Base-by-base conservation (phyloP, 441 rosid species). In the Theobroma grandiflorum region DNA sequence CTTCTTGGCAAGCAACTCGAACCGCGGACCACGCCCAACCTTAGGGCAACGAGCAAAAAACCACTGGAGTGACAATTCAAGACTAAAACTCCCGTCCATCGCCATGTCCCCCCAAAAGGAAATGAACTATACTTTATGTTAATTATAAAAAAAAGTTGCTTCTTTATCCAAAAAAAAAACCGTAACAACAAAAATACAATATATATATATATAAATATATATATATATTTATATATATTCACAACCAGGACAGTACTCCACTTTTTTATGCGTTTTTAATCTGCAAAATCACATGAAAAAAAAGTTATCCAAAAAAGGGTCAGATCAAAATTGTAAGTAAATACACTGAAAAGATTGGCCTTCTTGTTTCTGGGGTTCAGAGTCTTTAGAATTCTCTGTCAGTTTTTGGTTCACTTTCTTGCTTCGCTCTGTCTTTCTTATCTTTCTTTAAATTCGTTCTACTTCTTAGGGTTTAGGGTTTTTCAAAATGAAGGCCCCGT, bases 31-130 rank as follows among this genome's bases (percentile, higher is more conserved):
- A 52, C 72, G 42, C 66, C 82, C 76, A 40, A 92, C 93, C 82
- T 88, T 86, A 61, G 97, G 94, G 83, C 91, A 94, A 45, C 96
- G 96, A 40, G 82, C 87, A 72, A 92, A 84, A 67, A 97, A 94
- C 90, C 93, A 83, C 83, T 82, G 75, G 35, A 95, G 68, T 2
- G 96, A 89, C 8, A 83, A 80, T 72, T 90, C 84, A 18, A 95
- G 84, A 77, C 81, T 84, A 89, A 91, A 95, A 85, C 96, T 91
- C 78, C 93, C 95, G 16, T 95, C 98, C 59, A 91, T 87, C 35
- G 98, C 84, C 96, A 94, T 94, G 78, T 57, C 11, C 50, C 26
- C 6, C 3, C 52, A 0, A 37, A n/a, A n/a, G 38, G 12, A 38
- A 73, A 55, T 12, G n/a, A 72, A 35, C 49, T 37, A 38, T 55